Conservation (phyloP, 495 filamentous ascomycete genomes). For the Aspergillus conjunctus region DNA sequence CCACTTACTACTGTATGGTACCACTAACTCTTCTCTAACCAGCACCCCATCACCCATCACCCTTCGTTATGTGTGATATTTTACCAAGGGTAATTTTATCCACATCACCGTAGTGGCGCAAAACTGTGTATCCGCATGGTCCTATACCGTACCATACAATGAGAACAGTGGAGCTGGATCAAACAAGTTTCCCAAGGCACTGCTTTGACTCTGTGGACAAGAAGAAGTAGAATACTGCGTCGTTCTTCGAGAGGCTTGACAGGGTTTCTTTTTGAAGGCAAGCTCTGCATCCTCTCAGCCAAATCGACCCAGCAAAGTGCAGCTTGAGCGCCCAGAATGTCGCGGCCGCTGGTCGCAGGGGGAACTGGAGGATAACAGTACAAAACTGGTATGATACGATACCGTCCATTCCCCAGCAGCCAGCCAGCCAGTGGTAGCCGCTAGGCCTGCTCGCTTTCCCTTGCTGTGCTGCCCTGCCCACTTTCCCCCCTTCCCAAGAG, state of each 20-base stretch:
- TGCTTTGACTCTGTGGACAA: background rate
- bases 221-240: background rate
- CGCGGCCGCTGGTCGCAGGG: constrained; percentile 12
- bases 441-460: constrained; percentile 23
- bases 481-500: constrained; percentile 26
- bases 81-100: constrained; percentile 20
- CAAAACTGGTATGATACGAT: constrained; percentile 27
- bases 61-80: constrained; percentile 13
- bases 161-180: constrained; percentile 4
- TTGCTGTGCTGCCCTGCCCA: constrained; percentile 31
- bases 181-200: background rate
- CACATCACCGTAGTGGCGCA: constrained; percentile 20
- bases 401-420: constrained; percentile 25
- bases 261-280: background rate
- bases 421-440: constrained; percentile 22
- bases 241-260: background rate
- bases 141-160: constrained; percentile 16
- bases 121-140: constrained; percentile 13
- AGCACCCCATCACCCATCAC: constrained; percentile 1
- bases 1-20: constrained; percentile 19
- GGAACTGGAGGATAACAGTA: constrained; percentile 18
- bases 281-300: background rate
- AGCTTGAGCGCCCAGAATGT: constrained; percentile 12
- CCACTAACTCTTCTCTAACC: constrained; percentile 12
- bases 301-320: constrained; percentile 7